These are phyloP conservation scores for Talaromyces proteolyticus DNA, from an alignment of 495 filamentous ascomycete species.

Conservation along the genomic window DNA sequence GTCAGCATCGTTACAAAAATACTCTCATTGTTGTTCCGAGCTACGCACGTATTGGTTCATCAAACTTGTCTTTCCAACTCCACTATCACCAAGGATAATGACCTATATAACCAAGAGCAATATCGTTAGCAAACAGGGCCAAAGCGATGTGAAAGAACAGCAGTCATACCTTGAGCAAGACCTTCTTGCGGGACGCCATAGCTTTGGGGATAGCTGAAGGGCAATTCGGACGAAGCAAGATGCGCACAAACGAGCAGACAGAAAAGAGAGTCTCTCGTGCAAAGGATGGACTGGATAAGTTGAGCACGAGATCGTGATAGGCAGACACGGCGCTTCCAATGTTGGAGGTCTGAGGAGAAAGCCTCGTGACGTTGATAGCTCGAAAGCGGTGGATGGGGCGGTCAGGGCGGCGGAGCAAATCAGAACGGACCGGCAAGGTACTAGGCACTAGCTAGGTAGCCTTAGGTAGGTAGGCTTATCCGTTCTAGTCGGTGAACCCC, in stretches of 20 bases:
- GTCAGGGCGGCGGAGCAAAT: slow-evolving; percentile 1
- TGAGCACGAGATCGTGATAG: neutral
- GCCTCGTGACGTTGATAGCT: slow-evolving; percentile 9
- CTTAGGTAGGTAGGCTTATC: no score
- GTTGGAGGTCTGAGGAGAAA: no score
- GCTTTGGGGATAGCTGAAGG: slow-evolving; percentile 10
- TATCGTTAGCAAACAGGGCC: slow-evolving; percentile 4
- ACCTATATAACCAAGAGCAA: slow-evolving; percentile 50
- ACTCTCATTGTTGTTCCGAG: slow-evolving; percentile 6
- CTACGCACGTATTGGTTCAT: slow-evolving; percentile 99
- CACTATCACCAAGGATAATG: slow-evolving; percentile 96
- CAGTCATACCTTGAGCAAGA: slow-evolving; percentile 79
- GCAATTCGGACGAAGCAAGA: slow-evolving; percentile 4
- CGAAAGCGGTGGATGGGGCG: slow-evolving; percentile 6
- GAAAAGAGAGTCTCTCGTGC: neutral
- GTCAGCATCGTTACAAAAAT: slow-evolving; percentile 16
- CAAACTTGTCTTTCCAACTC: slow-evolving; percentile 97
- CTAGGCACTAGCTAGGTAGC: neutral
- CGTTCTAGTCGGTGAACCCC: no score
- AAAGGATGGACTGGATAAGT: neutral
- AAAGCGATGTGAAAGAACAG: slow-evolving; percentile 9
- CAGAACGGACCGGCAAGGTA: neutral
- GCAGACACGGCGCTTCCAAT: no score
- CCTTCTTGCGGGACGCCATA: slow-evolving; percentile 96
- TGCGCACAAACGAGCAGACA: slow-evolving; percentile 1